A percentile compares a stretch with the other conserved stretches of the same genome.
These are phyloP conservation scores for Friedmanniomyces simplex DNA, from an alignment of 495 filamentous ascomycete species.

Conservation along the genomic window DNA sequence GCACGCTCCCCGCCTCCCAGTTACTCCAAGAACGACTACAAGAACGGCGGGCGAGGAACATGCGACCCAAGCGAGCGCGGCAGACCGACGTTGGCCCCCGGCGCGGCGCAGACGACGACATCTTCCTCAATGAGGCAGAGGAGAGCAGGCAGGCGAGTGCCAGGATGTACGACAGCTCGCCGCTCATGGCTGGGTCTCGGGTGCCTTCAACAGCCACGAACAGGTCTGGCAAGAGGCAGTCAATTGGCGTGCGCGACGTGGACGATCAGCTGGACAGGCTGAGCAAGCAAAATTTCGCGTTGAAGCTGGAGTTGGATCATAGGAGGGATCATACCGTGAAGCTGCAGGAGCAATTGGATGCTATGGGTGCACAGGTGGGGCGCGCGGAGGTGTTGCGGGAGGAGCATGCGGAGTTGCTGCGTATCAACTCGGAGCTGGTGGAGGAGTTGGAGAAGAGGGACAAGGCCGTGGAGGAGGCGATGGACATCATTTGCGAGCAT, in stretches of 20 bases:
- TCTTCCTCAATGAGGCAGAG: slow-evolving; percentile 18
- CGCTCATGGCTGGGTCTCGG: neutral
- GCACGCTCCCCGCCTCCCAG: slow-evolving; percentile 13
- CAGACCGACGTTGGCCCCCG: slow-evolving; percentile 14
- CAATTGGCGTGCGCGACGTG: slow-evolving; percentile 21
- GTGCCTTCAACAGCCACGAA: neutral
- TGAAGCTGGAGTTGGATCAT: slow-evolving; percentile 78
- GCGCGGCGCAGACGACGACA: slow-evolving; percentile 18
- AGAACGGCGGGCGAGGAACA: slow-evolving; percentile 15
- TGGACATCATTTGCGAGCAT: slow-evolving; percentile 63
- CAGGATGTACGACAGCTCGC: slow-evolving; percentile 19
- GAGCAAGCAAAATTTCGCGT: slow-evolving; percentile 80
- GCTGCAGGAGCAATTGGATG: slow-evolving; percentile 53
- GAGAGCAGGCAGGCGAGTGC: slow-evolving; percentile 1
- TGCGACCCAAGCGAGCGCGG: slow-evolving; percentile 11
- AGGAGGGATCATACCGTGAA: slow-evolving; percentile 44
- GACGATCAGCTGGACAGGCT: slow-evolving; percentile 41
- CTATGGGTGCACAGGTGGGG: slow-evolving; percentile 40
- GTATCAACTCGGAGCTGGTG: slow-evolving; percentile 58
- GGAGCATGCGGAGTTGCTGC: slow-evolving; percentile 26
- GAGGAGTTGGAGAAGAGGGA: slow-evolving; percentile 65
- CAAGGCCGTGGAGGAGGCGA: slow-evolving; percentile 70
- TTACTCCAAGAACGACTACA: slow-evolving; percentile 20
- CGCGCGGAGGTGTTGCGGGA: slow-evolving; percentile 24
- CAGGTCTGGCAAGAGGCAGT: neutral